These are phyloP conservation scores for Sonneratia alba DNA, from an alignment of 345 rosid species.

Conservation along the genomic window DNA sequence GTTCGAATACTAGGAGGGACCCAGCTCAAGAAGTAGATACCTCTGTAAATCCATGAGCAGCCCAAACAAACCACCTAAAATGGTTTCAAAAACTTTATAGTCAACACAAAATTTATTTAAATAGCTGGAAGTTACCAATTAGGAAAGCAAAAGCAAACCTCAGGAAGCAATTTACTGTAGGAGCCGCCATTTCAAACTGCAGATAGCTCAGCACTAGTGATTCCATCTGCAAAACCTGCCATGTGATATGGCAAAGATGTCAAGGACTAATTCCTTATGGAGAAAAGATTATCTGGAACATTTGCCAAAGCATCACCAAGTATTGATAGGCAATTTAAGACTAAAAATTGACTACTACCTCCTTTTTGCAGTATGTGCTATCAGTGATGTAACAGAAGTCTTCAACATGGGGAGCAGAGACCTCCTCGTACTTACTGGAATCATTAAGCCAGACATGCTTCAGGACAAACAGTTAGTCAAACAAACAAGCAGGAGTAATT, in stretches of 20 bases:
- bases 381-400: slow-evolving; percentile 93
- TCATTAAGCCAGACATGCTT: background rate
- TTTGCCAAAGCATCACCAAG: background rate
- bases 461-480: slow-evolving; percentile 2
- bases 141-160: slow-evolving; percentile 29
- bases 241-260: background rate
- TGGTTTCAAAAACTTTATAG: slow-evolving; percentile 6
- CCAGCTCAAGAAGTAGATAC: slow-evolving; percentile 22
- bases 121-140: background rate
- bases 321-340: background rate
- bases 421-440: slow-evolving; percentile 85
- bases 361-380: slow-evolving; percentile 74
- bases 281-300: background rate
- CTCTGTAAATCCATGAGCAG: slow-evolving; percentile 71
- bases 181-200: slow-evolving; percentile 85
- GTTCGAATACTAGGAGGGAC: background rate
- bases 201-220: slow-evolving; percentile 67
- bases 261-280: background rate
- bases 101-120: background rate
- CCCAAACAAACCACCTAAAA: slow-evolving; percentile 74
- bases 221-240: slow-evolving; percentile 88
- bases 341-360: slow-evolving; percentile 31
- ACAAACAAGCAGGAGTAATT: background rate
- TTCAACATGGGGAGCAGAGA: slow-evolving; percentile 79
- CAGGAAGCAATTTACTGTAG: slow-evolving; percentile 76